These are phyloP conservation scores for Houttuynia cordata DNA, from an alignment of 164 flowering plant genomes.

Conservation along the genomic window DNA sequence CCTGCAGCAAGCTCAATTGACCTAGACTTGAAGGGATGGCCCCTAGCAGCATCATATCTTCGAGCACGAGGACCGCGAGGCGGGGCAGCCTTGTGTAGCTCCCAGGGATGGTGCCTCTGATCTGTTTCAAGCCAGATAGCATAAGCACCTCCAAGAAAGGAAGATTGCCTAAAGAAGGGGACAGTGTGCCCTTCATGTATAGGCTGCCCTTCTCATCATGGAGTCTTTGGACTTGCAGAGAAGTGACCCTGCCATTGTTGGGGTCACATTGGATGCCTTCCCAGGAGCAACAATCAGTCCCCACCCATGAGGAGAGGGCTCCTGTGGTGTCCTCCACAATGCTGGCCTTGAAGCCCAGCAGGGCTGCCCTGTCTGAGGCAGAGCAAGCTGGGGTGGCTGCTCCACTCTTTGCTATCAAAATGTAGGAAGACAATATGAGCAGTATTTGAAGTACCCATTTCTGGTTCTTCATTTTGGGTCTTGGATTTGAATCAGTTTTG, in stretches of 20 bases:
- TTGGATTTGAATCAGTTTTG: slow-evolving; percentile 10
- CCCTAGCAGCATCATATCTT: slow-evolving; percentile 61
- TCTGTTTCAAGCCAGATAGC: slow-evolving; percentile 70
- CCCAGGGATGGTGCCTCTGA: slow-evolving; percentile 59
- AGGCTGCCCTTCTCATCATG: slow-evolving; percentile 16
- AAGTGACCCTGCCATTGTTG: slow-evolving; percentile 48
- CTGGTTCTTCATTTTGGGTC: slow-evolving; percentile 32
- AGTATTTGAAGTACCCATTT: slow-evolving; percentile 30
- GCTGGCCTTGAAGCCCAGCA: slow-evolving; percentile 60
- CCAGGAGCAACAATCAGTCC: slow-evolving; percentile 86
- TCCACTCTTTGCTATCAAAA: slow-evolving; percentile 14
- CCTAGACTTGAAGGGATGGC: slow-evolving; percentile 56
- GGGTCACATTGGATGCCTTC: slow-evolving; percentile 73
- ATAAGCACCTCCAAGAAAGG: slow-evolving; percentile 54
- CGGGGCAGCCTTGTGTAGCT: slow-evolving; percentile 41
- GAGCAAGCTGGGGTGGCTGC: slow-evolving; percentile 29
- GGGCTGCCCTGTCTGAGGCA: slow-evolving; percentile 55
- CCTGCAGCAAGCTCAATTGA: slow-evolving; percentile 35
- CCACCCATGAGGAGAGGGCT: slow-evolving; percentile 58
- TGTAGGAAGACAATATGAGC: slow-evolving; percentile 17
- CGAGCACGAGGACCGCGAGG: slow-evolving; percentile 62
- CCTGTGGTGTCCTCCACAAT: slow-evolving; percentile 63
- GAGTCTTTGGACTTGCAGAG: slow-evolving; percentile 46
- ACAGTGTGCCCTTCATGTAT: slow-evolving; percentile 71
- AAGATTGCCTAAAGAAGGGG: slow-evolving; percentile 48